Evolutionary conservation across 2,329 filamentous ascomycete genomes (phyloP), one percentile per base, ranked within the genome.

Genomic region (Plectosphaerella plurivora): DNA sequence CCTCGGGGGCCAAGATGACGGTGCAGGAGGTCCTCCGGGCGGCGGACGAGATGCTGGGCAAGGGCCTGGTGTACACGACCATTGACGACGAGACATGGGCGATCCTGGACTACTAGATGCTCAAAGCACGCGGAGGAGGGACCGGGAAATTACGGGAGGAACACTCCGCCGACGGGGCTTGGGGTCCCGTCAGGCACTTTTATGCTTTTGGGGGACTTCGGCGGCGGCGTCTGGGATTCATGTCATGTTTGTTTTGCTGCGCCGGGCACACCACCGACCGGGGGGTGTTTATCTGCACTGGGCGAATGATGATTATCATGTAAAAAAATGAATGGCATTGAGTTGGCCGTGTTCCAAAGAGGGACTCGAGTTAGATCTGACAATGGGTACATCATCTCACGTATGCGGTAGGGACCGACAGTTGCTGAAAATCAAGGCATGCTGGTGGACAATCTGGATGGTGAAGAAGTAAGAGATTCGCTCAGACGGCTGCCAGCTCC

Each of bases 61-160:
- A 82, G 51, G 90, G 91, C 28, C 66, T 90, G 61, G 89, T 96
- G 58, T 99, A 91, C 72, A 90, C 91, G 25, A 99, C 95, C 10
- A 81, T 96, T 7, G 91, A 97, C 70, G 93, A 97, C 63, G 81
- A 89, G 69, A 97, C 93, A 1, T 97, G 89, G 87, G 90, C 91
- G 44, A 76, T 96, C 57, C 74, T 97, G 55, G 89, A 95, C 54
- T 82, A 78, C 57, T 86, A 67, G 58, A 47, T n/a, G 45, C 10
- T 8, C 7, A n/a, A n/a, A 16, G 12, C 61, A 63, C 15, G 33
- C 28, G 28, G 28, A 33, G 28, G 28, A 33, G 28, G 28, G 28
- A 33, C 28, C 28, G 28, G 18, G 36, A 49, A 49, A 48, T 22
- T 16, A 7, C 35, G 33, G 28, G 35, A 37, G 22, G n/a, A 28